A percentile compares a stretch with the other conserved stretches of the same genome.
Evolutionary conservation across 257 asterid genomes (phyloP).

Genomic region (Solanum sejunctum): DNA sequence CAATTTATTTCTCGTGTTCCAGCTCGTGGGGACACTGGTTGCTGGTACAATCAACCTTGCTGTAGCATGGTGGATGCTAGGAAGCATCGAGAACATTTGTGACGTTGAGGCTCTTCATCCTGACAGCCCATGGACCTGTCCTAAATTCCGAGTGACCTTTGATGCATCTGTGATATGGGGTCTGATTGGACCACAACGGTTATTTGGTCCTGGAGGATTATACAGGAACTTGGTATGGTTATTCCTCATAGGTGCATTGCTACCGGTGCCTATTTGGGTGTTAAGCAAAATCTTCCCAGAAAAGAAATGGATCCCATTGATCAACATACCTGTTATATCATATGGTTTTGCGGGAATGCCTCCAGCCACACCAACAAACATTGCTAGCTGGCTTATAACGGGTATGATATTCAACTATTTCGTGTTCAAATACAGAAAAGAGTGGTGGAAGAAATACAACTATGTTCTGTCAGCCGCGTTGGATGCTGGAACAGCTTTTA

Average conservation of each 20-base stretch:
- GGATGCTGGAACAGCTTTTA: slow-evolving; percentile 95
- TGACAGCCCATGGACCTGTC: slow-evolving; percentile 91
- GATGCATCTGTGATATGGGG: slow-evolving; percentile 95
- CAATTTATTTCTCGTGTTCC: not conserved
- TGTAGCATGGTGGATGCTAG: slow-evolving; percentile 92
- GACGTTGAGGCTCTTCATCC: slow-evolving; percentile 70
- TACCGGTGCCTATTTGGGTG: slow-evolving; percentile 85
- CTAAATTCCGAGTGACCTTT: slow-evolving; percentile 67
- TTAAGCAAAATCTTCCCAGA: slow-evolving; percentile 67
- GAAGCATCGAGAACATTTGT: slow-evolving; percentile 65
- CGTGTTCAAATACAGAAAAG: slow-evolving; percentile 60
- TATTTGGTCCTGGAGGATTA: slow-evolving; percentile 68
- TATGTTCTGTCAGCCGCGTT: slow-evolving; percentile 83
- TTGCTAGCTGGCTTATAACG: slow-evolving; percentile 75
- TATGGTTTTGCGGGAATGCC: slow-evolving; percentile 97
- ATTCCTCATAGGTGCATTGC: slow-evolving; percentile 69
- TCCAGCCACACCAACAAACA: slow-evolving; percentile 93
- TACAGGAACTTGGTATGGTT: slow-evolving; percentile 81
- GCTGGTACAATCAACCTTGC: slow-evolving; percentile 71
- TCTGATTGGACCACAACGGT: slow-evolving; percentile 61
- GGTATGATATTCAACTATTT: slow-evolving; percentile 78
- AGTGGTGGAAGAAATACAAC: slow-evolving; percentile 89
- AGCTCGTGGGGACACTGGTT: slow-evolving; percentile 68
- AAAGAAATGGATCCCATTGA: slow-evolving; percentile 81
- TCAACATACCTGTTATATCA: slow-evolving; percentile 76